These are phyloP conservation scores for Aspergillus diversus DNA, from an alignment of 495 filamentous ascomycete species.

Conservation along the genomic window DNA sequence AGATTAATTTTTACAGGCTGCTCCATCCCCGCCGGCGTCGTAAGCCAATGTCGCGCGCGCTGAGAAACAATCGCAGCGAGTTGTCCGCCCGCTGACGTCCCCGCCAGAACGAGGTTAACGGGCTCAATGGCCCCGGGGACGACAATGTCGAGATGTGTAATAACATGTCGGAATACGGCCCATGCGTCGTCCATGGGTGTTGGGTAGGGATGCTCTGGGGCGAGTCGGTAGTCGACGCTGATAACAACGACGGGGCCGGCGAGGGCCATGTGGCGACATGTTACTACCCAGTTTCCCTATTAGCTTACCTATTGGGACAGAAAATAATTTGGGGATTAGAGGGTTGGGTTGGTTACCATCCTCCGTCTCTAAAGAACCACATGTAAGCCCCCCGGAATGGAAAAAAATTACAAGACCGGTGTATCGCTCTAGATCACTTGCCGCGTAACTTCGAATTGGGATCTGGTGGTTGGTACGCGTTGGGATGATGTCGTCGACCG, in stretches of 20 bases:
- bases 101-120: neutral
- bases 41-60: neutral
- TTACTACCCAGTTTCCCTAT: neutral
- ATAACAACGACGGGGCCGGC: neutral
- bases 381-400: neutral
- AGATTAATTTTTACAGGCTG: neutral
- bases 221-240: slow-evolving; percentile 1
- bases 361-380: neutral
- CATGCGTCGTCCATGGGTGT: neutral
- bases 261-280: slow-evolving; percentile 4
- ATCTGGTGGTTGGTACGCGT: neutral
- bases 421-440: neutral
- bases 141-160: neutral
- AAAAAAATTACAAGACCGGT: neutral
- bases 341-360: neutral
- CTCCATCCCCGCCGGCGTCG: too few species aligned
- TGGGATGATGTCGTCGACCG: neutral
- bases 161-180: neutral
- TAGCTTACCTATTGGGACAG: neutral
- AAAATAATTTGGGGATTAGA: neutral
- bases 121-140: too few species aligned
- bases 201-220: neutral
- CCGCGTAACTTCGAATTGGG: neutral
- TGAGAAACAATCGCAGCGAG: neutral
- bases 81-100: neutral